Conservation (phyloP, 192 early-diverging fungal species). For the Podila horticola region DNA sequence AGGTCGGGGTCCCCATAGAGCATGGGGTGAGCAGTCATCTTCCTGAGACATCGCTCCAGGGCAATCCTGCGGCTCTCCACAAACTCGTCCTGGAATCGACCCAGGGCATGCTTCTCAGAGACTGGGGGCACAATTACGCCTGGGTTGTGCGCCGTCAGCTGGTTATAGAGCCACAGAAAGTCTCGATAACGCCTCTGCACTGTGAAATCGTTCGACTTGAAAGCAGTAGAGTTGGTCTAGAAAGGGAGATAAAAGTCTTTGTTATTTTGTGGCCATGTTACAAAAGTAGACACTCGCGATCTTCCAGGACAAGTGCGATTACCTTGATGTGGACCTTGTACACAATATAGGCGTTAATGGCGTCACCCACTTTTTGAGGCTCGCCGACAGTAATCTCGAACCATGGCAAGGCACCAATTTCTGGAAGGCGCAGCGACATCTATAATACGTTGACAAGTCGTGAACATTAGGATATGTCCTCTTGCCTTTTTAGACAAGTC, state of each 20-base stretch:
- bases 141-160: constrained; percentile 80
- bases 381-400: constrained; percentile 82
- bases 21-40: constrained; percentile 82
- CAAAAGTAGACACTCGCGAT: neutral
- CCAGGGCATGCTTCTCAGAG: constrained; percentile 92
- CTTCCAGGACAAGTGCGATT: neutral
- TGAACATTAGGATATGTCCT: neutral
- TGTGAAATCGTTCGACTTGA: constrained; percentile 77
- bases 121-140: constrained; percentile 93
- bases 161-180: constrained; percentile 93
- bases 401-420: constrained; percentile 57
- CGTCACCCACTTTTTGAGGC: constrained; percentile 90
- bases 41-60: constrained; percentile 85
- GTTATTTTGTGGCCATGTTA: neutral
- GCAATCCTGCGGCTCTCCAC: constrained; percentile 87
- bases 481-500: neutral
- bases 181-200: constrained; percentile 93
- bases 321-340: constrained; percentile 89
- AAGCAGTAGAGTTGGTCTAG: constrained; percentile 82
- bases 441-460: neutral
- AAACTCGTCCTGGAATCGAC: constrained; percentile 96
- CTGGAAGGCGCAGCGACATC: constrained; percentile 54
- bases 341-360: constrained; percentile 85
- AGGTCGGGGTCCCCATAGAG: constrained; percentile 87
- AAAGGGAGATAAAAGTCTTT: neutral